Base-by-base conservation (phyloP, 2,329 filamentous ascomycete genomes). In the Leptographium wingfieldii region DNA sequence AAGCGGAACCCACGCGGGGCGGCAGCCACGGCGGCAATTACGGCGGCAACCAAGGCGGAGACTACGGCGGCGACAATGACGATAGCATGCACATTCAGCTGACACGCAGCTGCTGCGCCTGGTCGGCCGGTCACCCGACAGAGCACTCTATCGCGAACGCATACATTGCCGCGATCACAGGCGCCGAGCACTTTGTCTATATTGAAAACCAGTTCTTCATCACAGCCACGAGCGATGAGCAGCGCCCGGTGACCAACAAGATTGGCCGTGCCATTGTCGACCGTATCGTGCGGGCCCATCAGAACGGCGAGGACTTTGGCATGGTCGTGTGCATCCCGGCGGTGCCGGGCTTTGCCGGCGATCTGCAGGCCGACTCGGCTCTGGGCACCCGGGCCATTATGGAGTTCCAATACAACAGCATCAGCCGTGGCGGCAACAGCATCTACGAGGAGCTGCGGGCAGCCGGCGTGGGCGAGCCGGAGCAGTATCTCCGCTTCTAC, bases 121-220 rank as follows among this genome's bases (percentile, higher is more conserved):
- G 80, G 80, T 82, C 79, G 2, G 70, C 74, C 16, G 79, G 79
- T 2, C 74, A 78, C 57, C 70, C 71, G 6, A 77, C 76, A 0
- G 80, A 83, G 68, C 90, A 94, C 70, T 95, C 90, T 0, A 92
- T 96, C 63, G 83, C 86, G 63, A 92, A 92, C 69, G 91, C 91
- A 1, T 95, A 95, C 68, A 83, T 88, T 40, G 79, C 87, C 52
- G 79, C 84, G 33, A 91, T 91, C 66, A 76, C 74, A 46, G 83
- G 84, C 56, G 85, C 85, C 22, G 75, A 84, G 67, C 84, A 90
- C 69, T 91, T 87, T 67, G 73, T 92, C 61, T 92, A 91, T 71
- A 90, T 92, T 43, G 87, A 92, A 70, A 91, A 92, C 67, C 85
- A 90, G 77, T 94, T 94, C 75, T 94, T 94, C 77, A 94, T 94